These are phyloP conservation scores for Cadophora luteo-olivacea DNA, from an alignment of 2,329 filamentous ascomycete genomes.

Conservation along the genomic window DNA sequence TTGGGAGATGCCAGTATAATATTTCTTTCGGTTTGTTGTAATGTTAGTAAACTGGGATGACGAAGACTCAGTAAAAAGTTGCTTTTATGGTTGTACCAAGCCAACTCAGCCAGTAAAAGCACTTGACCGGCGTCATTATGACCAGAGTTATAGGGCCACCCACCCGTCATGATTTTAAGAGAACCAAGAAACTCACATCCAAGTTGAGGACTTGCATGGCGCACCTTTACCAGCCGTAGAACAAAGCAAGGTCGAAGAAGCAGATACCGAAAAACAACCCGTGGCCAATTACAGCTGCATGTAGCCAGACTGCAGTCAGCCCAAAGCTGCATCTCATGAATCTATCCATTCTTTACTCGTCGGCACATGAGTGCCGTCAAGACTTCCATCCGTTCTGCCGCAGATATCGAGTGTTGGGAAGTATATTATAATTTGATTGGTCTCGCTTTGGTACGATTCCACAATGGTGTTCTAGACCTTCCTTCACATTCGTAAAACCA, in stretches of 20 bases:
- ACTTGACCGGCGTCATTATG: background rate
- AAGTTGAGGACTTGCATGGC: background rate
- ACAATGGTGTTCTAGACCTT: background rate
- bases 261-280: background rate
- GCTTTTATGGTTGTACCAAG: background rate
- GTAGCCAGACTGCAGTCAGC: conserved; percentile 11
- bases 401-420: background rate
- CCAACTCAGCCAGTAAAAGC: background rate
- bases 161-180: conserved; percentile 1
- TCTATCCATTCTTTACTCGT: conserved; percentile 4
- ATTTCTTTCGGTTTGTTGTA: background rate
- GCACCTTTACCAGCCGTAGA: background rate
- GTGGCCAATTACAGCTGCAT: conserved; percentile 3
- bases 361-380: conserved; percentile 13
- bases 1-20: background rate
- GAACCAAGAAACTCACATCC: conserved; percentile 8
- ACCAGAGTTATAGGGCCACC: background rate
- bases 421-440: background rate
- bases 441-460: no score
- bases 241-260: background rate
- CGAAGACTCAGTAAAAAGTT: background rate
- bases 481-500: background rate
- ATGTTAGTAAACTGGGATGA: background rate
- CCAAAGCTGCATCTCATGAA: conserved; percentile 13
- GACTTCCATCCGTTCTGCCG: background rate